Conservation (phyloP, 805 yeast species). For the Tetrapisispora namnaoensis region DNA sequence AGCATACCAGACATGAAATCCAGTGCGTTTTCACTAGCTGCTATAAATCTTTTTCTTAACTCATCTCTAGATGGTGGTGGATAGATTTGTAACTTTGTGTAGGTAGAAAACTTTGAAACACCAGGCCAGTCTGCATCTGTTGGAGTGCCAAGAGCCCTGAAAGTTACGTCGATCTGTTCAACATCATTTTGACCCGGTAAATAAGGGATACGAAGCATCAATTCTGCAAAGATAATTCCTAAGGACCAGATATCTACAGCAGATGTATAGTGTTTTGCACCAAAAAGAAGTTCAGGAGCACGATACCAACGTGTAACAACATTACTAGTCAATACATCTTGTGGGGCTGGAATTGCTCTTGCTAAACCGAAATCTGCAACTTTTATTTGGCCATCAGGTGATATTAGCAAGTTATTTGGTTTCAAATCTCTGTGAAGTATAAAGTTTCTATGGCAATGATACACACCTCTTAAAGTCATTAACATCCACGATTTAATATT, state of each 20-base stretch:
- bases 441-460: conserved; percentile 88
- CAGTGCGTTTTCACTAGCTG: conserved; percentile 80
- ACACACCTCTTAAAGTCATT: conserved; percentile 90
- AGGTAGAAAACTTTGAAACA: conserved; percentile 68
- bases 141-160: conserved; percentile 93
- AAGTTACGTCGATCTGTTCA: conserved; percentile 88
- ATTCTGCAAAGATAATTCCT: conserved; percentile 91
- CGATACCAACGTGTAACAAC: conserved; percentile 98
- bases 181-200: conserved; percentile 85
- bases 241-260: conserved; percentile 95
- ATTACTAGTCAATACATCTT: conserved; percentile 74
- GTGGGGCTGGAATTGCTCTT: conserved; percentile 67
- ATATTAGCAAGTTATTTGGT: conserved; percentile 79
- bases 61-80: conserved; percentile 80
- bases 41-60: conserved; percentile 72
- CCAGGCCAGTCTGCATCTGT: conserved; percentile 89
- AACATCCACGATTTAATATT: conserved; percentile 90
- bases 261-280: conserved; percentile 79
- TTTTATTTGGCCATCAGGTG: conserved; percentile 81
- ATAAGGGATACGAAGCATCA: conserved; percentile 91
- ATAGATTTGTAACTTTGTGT: conserved; percentile 61
- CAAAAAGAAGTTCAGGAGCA: conserved; percentile 88
- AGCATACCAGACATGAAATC: conserved; percentile 67
- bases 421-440: conserved; percentile 88
- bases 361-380: conserved; percentile 90